phyloP scores from a whole-genome alignment of 441 rosid species.

The Pelargonium australe region DNA sequence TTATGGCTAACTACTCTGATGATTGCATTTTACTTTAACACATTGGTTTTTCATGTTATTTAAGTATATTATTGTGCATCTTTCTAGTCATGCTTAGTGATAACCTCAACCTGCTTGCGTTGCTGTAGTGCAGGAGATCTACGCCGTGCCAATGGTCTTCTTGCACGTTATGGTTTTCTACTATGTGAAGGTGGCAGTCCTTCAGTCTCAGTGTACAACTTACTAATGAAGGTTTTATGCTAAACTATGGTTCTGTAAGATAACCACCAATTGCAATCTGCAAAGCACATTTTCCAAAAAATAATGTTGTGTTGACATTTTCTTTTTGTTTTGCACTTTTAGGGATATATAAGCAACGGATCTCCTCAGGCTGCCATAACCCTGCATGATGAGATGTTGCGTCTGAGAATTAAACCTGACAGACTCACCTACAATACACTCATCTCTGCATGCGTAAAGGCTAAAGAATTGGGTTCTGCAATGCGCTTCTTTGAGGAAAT shows the following conservation, averaged over 20 bases:
- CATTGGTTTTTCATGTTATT: too few relatives aligned
- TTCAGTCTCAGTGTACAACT: constrained; percentile 46
- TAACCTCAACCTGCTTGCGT: constrained; percentile 19
- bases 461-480: constrained; percentile 47
- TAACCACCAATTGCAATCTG: neutral
- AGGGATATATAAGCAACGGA: constrained; percentile 55
- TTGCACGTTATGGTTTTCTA: constrained; percentile 56
- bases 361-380: constrained; percentile 48
- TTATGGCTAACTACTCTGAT: neutral
- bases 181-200: constrained; percentile 49
- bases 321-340: constrained; percentile 16
- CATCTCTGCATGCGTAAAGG: constrained; percentile 50
- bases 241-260: constrained; percentile 10
- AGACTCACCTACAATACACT: constrained; percentile 59
- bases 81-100: constrained; percentile 7
- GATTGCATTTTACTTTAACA: neutral
- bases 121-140: constrained; percentile 78
- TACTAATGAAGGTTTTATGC: constrained; percentile 63
- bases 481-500: constrained; percentile 49
- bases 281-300: neutral
- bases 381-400: constrained; percentile 44
- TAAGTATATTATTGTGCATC: too few relatives aligned
- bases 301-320: neutral
- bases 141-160: constrained; percentile 74
- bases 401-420: constrained; percentile 52